Conservation (phyloP, 106 monocot species). For the Phalaenopsis equestris region DNA sequence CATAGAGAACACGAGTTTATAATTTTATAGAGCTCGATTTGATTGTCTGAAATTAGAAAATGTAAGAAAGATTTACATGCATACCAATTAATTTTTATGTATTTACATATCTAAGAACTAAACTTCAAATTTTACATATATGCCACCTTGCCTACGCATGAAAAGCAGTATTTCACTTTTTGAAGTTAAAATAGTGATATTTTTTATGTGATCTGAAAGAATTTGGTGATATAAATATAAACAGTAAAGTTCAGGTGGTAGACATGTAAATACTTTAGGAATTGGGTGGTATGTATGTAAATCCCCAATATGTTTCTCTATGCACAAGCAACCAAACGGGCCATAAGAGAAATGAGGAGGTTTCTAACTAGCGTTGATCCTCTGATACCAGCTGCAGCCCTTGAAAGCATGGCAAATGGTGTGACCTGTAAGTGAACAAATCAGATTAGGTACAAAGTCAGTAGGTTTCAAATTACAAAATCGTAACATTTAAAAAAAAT, state of each 20-base stretch:
- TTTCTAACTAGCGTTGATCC: conserved; percentile 83
- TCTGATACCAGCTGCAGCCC: conserved; percentile 85
- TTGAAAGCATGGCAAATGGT: conserved; percentile 89
- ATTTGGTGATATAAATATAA: too few relatives aligned
- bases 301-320: not conserved
- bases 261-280: too few relatives aligned
- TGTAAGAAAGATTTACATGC: too few relatives aligned
- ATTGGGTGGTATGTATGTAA: too few relatives aligned
- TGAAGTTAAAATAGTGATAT: too few relatives aligned
- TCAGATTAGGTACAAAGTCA: not conserved
- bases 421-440: conserved; percentile 47
- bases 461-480: not conserved
- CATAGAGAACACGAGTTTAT: not conserved
- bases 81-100: too few relatives aligned
- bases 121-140: too few relatives aligned
- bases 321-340: not conserved
- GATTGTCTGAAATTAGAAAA: not conserved
- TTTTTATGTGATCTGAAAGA: too few relatives aligned
- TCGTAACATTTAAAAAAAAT: not conserved
- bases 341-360: not conserved
- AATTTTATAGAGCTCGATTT: not conserved
- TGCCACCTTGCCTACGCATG: too few relatives aligned
- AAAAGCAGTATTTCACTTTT: too few relatives aligned
- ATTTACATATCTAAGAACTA: too few relatives aligned
- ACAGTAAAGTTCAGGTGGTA: too few relatives aligned